Evolutionary conservation across 73 alveolate species (phyloP), one percentile per base, ranked within the genome.

Genomic region (Diophrys sp.): DNA sequence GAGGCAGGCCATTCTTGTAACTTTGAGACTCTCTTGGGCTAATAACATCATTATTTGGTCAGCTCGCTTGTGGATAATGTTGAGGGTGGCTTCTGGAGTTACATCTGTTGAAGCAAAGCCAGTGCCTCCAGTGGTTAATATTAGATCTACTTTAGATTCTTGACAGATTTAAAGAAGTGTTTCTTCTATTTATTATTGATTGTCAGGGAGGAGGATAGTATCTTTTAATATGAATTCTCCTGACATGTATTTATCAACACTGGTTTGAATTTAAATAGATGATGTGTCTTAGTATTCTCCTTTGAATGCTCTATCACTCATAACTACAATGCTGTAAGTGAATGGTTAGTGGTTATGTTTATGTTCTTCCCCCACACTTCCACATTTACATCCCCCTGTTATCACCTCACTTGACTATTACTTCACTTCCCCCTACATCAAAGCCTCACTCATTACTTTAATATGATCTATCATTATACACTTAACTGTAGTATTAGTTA

Each of bases 111-210:
- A 85, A 25, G 82, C 78, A 62, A 90, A 81, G 28, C 96, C 96
- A 8, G 96, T 90, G 28, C 96, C 96, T 0, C 96, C 96, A 0
- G 90, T 82, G 26, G 92, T 90, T 30, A 89, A 77, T n/a, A 90
- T 75, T 29, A 90, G 67, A 24, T 79, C 80, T 28, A 77, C 82
- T 44, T 83, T n/a, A n/a, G n/a, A n/a, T n/a, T n/a, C n/a, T 33
- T 69, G 44, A 11, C 18, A 18, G 18, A 44, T 44, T 44, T 5
- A 18, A 18, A 44, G 62, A 44, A 18, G 62, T 44, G 62, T 44
- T 44, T 44, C 5, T 5, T 11, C n/a, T 5, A 44, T 5, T 44
- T 44, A 5, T 5, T 5, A 44, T 5, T 5, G 62, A 44, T 5
- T 11, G 18, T 84, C 95, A 5, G 92, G 72, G 0, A 88, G 78